Base-by-base conservation (phyloP, 768 basidiomycete genomes). In the Suillus subaureus region DNA sequence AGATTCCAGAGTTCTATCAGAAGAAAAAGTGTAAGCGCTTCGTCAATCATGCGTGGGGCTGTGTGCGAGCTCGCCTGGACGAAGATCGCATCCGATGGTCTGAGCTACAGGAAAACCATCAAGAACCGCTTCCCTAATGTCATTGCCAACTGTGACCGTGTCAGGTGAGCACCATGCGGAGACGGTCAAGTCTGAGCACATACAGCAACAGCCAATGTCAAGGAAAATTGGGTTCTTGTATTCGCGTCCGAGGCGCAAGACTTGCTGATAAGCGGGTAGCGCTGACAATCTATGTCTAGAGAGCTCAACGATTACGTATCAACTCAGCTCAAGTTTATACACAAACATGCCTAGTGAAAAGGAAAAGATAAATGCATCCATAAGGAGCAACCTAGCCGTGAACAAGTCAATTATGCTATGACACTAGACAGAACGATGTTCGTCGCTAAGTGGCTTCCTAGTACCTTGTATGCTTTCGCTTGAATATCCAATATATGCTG, bases 1-100 rank as follows among this genome's bases (percentile, higher is more conserved):
- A 82, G 75, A 6, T 84, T 78, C 86, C 85, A 88, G 68, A 85
- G 88, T 6, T 75, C 87, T 87, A 64, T 85, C 21, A 21, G 9
- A n/a, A 21, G 43, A 26, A 11, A 55, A 35, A 51, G 16, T 62
- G 16, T 6, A 4, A 21, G 33, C 21, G 23, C 3, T 39, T 42
- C 37, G 35, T 21, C 18, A 42, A 2, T 15, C 12, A n/a, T 40
- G 37, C 7, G 42, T 13, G 18, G 12, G n/a, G 4, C 7, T 12
- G 39, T 23, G 26, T 28, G n/a, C 31, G 15, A 13, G n/a, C 65
- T 52, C 42, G 78, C 80, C 79, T 55, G 74, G 63, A 18, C 70
- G 65, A 11, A 82, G 61, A 62, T 82, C 81, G 9, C 76, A 72
- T 11, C 73, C 73, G 26, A 82, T 64, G 16, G 77, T 72, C 35